A percentile compares a stretch with the other conserved stretches of the same genome.
Conservation (phyloP, 1,284 basidiomycete species). For the Ustilago lituana region DNA sequence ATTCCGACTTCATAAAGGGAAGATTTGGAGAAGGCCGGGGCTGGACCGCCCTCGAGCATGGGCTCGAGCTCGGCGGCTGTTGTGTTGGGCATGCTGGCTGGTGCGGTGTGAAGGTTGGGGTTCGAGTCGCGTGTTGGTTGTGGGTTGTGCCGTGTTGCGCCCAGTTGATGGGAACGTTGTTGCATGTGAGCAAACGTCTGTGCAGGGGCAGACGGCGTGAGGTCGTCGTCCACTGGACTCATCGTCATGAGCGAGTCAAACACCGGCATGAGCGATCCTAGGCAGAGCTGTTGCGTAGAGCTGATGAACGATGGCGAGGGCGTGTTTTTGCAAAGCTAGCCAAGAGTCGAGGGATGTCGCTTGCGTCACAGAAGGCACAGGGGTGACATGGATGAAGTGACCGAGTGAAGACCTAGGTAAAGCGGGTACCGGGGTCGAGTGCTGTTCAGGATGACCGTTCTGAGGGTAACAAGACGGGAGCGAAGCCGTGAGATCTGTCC, state of each 20-base stretch:
- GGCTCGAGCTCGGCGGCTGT: slow-evolving; percentile 9
- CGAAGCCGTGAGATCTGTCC: no score
- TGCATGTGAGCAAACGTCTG: slow-evolving; percentile 41
- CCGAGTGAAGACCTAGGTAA: not conserved
- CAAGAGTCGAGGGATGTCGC: not conserved
- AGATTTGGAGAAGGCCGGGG: slow-evolving; percentile 29
- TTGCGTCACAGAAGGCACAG: not conserved
- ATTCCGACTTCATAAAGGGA: slow-evolving; percentile 42
- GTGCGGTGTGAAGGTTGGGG: not conserved
- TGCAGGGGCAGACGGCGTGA: slow-evolving; percentile 33
- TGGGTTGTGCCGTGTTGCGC: slow-evolving; percentile 3
- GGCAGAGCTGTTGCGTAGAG: not conserved
- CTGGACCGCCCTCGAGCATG: slow-evolving; percentile 12
- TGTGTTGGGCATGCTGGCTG: not conserved
- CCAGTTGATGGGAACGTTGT: slow-evolving; percentile 24
- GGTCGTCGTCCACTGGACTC: slow-evolving; percentile 26
- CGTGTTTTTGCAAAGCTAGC: not conserved
- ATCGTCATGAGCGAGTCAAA: slow-evolving; percentile 7
- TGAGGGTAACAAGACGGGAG: no score
- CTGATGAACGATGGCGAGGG: no score
- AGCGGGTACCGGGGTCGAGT: not conserved
- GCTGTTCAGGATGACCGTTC: no score
- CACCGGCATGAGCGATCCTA: not conserved
- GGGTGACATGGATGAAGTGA: not conserved
- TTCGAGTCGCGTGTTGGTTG: slow-evolving; percentile 5